Evolutionary conservation across 164 flowering plant genomes (phyloP).

Genomic region (Chimonanthus salicifolius): DNA sequence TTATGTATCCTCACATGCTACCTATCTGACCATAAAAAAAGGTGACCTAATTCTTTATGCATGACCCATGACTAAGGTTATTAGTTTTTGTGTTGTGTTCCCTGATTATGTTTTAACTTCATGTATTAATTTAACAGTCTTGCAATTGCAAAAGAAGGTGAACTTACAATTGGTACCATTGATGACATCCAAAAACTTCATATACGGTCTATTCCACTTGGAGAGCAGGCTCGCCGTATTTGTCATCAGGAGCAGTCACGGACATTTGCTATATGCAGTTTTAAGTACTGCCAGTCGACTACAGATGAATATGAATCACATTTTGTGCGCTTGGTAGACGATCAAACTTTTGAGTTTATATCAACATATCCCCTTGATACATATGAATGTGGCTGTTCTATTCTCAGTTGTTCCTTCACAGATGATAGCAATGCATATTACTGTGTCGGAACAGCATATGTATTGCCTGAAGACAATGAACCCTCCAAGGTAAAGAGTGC

Average conservation of each 20-base stretch:
- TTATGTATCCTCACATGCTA: neutral
- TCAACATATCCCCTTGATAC: constrained; percentile 84
- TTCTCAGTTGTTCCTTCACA: constrained; percentile 90
- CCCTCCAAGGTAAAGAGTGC: constrained; percentile 61
- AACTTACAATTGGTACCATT: constrained; percentile 93
- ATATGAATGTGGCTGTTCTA: constrained; percentile 84
- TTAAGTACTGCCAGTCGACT: constrained; percentile 64
- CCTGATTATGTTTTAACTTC: neutral
- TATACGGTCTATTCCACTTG: constrained; percentile 92
- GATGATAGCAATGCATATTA: constrained; percentile 87
- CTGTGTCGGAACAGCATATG: constrained; percentile 98
- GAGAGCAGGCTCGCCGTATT: constrained; percentile 93
- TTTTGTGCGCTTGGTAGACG: constrained; percentile 82
- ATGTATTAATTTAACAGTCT: constrained; percentile 49
- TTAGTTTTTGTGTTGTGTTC: neutral
- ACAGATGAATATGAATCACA: constrained; percentile 82
- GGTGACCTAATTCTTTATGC: neutral
- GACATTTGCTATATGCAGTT: constrained; percentile 80
- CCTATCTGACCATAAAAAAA: neutral
- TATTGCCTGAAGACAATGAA: constrained; percentile 89
- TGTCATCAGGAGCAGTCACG: constrained; percentile 93
- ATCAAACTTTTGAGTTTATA: constrained; percentile 85
- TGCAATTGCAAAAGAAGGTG: constrained; percentile 98
- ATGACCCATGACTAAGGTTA: neutral
- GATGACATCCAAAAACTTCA: constrained; percentile 99